Base-by-base conservation (phyloP, 2,329 filamentous ascomycete genomes). In the Colletotrichum falcatum region DNA sequence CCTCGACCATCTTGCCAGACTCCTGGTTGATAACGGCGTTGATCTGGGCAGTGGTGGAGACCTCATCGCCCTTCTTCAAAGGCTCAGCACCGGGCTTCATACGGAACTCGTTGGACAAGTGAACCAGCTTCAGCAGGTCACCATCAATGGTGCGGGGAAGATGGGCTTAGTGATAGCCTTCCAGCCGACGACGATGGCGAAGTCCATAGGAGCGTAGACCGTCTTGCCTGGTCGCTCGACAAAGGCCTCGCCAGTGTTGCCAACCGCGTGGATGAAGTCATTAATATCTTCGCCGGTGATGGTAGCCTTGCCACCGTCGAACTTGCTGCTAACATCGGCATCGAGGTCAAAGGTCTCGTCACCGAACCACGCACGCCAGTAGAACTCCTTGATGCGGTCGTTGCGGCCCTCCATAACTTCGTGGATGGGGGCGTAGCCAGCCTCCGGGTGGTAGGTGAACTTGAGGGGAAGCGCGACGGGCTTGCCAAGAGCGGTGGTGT, bases 151-250 rank as follows among this genome's bases (percentile, higher is more conserved):
- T 94, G 75, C 94, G 91, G 74, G 96, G 88, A 99, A 99, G 81
- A 99, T 99, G 18, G 96, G 96, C 88, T 98, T 98, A 14, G 95
- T 99, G 78, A 99, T 99, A 53, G 96, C 96, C 85, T 99, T 98
- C 95, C 95, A 98, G 73, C 95, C 95, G 61, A 97, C 92, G n/a
- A 98, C 95, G 74, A 98, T 97, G 74, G 95, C 95, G 77, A 97
- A 99, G 82, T 99, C 96, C 96, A 99, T 99, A 39, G 97, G 96
- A 9, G 96, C 96, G 76, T 92, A 95, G 74, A 98, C 93, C 73
- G 93, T 91, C 85, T 98, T 98, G 75, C 94, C 95, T 54, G 95
- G 95, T 58, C 95, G 90, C 77, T 98, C 95, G 63, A 99, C 95
- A 75, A 99, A 99, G 9, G 96, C 95, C 81, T 99, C 96, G 46